Evolutionary conservation across 371 early-diverging fungal genomes (phyloP).

Genomic region (Dichotomocladium elegans): DNA sequence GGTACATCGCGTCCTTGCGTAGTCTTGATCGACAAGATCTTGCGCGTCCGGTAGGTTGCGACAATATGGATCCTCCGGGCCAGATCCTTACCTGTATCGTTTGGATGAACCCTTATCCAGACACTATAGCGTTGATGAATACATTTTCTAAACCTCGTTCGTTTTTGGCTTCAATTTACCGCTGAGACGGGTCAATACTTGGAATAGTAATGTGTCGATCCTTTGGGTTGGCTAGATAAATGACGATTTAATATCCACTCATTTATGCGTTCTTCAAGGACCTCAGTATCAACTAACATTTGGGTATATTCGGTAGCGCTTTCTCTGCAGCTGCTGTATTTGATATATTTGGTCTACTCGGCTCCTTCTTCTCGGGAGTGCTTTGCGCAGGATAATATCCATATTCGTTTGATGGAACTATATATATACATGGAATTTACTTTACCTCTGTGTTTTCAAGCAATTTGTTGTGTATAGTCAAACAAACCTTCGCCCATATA

Average conservation of each 20-base stretch:
- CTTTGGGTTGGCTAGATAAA: slow-evolving; percentile 22
- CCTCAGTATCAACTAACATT: slow-evolving; percentile 31
- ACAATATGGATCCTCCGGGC: slow-evolving; percentile 46
- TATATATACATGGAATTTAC: too few species aligned
- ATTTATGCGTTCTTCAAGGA: too few species aligned
- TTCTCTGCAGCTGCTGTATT: too few species aligned
- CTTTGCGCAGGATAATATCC: slow-evolving; percentile 26
- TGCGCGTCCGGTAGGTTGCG: slow-evolving; percentile 39
- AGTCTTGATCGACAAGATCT: slow-evolving; percentile 28
- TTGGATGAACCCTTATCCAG: slow-evolving; percentile 45
- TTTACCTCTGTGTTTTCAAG: too few species aligned
- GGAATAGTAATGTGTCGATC: slow-evolving; percentile 47
- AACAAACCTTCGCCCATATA: too few species aligned
- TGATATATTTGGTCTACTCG: too few species aligned
- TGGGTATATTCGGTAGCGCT: slow-evolving; percentile 32
- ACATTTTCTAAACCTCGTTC: not conserved
- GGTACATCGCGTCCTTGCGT: slow-evolving; percentile 31
- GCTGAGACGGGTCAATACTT: slow-evolving; percentile 30
- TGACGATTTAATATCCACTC: not conserved
- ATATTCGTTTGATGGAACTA: slow-evolving; percentile 25
- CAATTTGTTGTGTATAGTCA: too few species aligned
- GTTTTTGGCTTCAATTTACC: not conserved
- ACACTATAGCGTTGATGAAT: slow-evolving; percentile 7
- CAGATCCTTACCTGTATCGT: slow-evolving; percentile 38
- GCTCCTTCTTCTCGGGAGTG: slow-evolving; percentile 1